Percentiles rank a stretch among this genome's conserved stretches.
phyloP scores from a whole-genome alignment of 2,329 filamentous ascomycete species.

The Biscogniauxia sp. region DNA sequence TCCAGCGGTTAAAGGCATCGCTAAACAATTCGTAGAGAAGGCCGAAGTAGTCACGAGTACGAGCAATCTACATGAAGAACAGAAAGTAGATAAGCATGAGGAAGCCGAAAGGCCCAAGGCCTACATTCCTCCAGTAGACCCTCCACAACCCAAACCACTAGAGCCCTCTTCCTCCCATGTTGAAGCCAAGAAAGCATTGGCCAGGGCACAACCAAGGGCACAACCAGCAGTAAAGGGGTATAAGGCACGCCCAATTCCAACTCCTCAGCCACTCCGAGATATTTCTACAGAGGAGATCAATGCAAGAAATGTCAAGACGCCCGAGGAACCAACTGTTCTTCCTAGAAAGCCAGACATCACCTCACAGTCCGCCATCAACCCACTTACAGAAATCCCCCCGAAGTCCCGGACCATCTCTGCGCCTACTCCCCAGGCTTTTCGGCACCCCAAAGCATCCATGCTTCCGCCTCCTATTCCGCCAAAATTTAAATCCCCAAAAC shows the following conservation, averaged over 20 bases:
- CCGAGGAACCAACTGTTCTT: background rate
- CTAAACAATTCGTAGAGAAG: background rate
- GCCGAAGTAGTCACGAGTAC: background rate
- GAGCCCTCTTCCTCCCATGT: background rate
- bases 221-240: constrained; percentile 8
- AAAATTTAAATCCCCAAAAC: constrained; percentile 22
- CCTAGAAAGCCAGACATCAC: background rate
- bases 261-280: constrained; percentile 10
- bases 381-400: constrained; percentile 2
- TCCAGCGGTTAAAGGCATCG: background rate
- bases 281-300: constrained; percentile 8
- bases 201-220: constrained; percentile 1
- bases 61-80: background rate
- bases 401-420: constrained; percentile 4
- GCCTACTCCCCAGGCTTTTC: constrained; percentile 13
- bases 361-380: background rate
- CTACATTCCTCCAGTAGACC: no score
- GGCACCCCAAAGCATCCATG: constrained; percentile 22
- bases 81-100: background rate
- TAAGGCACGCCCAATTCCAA: constrained; percentile 9
- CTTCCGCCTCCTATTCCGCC: constrained; percentile 25
- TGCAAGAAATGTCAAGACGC: constrained; percentile 4
- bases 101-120: background rate
- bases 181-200: background rate
- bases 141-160: no score